Conservation (phyloP, 2,329 filamentous ascomycete genomes). For the Paraconiothyrium brasiliense region DNA sequence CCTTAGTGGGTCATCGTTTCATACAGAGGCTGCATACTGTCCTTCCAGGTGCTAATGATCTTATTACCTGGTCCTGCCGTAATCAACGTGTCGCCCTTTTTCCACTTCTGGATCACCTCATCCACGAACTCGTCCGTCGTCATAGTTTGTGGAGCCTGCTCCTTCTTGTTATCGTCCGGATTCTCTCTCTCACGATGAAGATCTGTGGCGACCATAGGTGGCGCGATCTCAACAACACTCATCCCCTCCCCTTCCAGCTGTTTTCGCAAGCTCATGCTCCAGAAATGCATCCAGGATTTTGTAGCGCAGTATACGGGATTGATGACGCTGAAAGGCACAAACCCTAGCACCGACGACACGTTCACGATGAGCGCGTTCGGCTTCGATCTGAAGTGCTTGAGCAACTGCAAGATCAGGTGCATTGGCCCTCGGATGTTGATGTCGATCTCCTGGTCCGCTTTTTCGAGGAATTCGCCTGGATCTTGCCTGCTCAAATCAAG, state of each 20-base stretch:
- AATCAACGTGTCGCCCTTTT: constrained; percentile 60
- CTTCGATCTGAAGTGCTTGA: constrained; percentile 60
- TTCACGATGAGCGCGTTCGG: constrained; percentile 61
- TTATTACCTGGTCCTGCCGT: constrained; percentile 55
- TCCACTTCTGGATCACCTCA: constrained; percentile 56
- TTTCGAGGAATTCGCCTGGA: constrained; percentile 54
- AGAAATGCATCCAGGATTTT: constrained; percentile 68
- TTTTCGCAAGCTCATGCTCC: constrained; percentile 63
- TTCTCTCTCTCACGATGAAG: constrained; percentile 65
- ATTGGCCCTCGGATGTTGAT: constrained; percentile 68
- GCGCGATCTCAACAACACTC: constrained; percentile 65
- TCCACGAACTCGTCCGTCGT: constrained; percentile 65
- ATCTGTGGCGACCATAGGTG: constrained; percentile 64
- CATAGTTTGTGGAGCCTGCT: constrained; percentile 61
- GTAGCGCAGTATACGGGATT: constrained; percentile 69
- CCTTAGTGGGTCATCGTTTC: constrained; percentile 26
- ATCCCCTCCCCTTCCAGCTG: constrained; percentile 59
- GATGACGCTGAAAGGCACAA: constrained; percentile 61
- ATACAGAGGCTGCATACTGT: constrained; percentile 49
- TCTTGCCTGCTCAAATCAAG: constrained; percentile 56
- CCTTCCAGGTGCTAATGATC: constrained; percentile 57
- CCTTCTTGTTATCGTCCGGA: constrained; percentile 67
- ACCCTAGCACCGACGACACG: constrained; percentile 64
- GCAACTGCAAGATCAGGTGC: constrained; percentile 61
- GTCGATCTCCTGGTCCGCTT: constrained; percentile 66